Conservation (phyloP, 1,284 basidiomycete species). For the Hemileccinum hortonii region DNA sequence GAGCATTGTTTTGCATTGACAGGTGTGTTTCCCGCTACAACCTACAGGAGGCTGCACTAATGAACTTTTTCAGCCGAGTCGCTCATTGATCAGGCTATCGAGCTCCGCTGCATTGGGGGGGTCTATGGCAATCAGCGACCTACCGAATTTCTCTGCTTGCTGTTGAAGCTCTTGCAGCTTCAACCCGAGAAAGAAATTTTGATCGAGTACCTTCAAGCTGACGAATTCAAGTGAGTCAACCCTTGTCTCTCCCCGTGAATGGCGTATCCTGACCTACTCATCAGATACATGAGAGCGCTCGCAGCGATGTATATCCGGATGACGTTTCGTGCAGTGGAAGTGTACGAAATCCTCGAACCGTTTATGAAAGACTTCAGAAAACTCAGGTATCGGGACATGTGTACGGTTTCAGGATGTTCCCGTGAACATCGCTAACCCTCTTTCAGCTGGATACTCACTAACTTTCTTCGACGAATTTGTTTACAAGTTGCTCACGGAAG, state of each 20-base stretch:
- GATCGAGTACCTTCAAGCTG: constrained; percentile 89
- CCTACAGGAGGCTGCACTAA: not conserved
- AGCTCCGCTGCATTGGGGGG: constrained; percentile 83
- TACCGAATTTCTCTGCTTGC: constrained; percentile 87
- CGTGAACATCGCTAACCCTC: not conserved
- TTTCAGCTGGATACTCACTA: constrained; percentile 74
- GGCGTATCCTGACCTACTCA: not conserved
- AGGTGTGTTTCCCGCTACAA: constrained; percentile 45
- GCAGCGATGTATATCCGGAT: constrained; percentile 94
- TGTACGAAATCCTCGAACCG: constrained; percentile 93
- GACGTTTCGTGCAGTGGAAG: constrained; percentile 87
- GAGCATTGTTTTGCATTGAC: constrained; percentile 93
- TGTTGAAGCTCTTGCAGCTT: constrained; percentile 93
- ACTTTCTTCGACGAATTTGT: constrained; percentile 93
- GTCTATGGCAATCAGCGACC: constrained; percentile 92
- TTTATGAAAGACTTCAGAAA: constrained; percentile 93
- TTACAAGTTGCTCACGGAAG: constrained; percentile 81
- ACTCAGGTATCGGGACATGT: constrained; percentile 76
- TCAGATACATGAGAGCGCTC: constrained; percentile 88
- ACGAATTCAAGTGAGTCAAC: constrained; percentile 92
- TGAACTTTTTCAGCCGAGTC: constrained; percentile 67
- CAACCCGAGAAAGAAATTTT: constrained; percentile 97
- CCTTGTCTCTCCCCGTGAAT: not conserved
- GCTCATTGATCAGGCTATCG: constrained; percentile 90
- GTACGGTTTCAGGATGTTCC: constrained; percentile 45